Percentiles rank a stretch among this genome's conserved stretches.
Conservation (phyloP, 2,329 filamentous ascomycete genomes). For the Penicillium sp. region DNA sequence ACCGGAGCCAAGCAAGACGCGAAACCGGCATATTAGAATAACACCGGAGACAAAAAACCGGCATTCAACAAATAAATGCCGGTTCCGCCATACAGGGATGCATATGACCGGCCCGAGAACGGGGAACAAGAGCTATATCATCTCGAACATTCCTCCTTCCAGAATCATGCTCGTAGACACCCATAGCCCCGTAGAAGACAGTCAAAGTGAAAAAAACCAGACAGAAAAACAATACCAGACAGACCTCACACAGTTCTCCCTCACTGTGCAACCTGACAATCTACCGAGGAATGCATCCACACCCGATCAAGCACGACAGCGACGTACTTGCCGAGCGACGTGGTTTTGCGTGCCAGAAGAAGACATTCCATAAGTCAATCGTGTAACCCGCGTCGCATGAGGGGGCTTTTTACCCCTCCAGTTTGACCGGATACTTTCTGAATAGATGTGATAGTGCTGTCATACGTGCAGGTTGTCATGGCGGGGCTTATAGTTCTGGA, state of each 20-base stretch:
- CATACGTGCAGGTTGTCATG: neutral
- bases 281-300: neutral
- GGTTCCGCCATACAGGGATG: too few relatives aligned
- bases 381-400: conserved; percentile 1
- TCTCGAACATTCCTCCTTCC: too few relatives aligned
- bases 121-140: too few relatives aligned
- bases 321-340: neutral
- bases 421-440: neutral
- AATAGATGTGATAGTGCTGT: neutral
- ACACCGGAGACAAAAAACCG: too few relatives aligned
- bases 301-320: neutral
- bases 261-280: neutral
- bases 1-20: too few relatives aligned
- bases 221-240: conserved; percentile 2
- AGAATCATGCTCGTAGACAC: too few relatives aligned
- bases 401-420: neutral
- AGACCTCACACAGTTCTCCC: neutral
- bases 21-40: too few relatives aligned
- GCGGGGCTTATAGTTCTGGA: neutral
- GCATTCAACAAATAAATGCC: too few relatives aligned
- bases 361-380: neutral
- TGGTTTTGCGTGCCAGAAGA: conserved; percentile 1
- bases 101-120: too few relatives aligned
- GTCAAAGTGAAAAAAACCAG: neutral
- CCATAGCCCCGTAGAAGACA: too few relatives aligned